Evolutionary conservation across 1,284 basidiomycete genomes (phyloP).

Genomic region (Sanghuangporus sanghuang): DNA sequence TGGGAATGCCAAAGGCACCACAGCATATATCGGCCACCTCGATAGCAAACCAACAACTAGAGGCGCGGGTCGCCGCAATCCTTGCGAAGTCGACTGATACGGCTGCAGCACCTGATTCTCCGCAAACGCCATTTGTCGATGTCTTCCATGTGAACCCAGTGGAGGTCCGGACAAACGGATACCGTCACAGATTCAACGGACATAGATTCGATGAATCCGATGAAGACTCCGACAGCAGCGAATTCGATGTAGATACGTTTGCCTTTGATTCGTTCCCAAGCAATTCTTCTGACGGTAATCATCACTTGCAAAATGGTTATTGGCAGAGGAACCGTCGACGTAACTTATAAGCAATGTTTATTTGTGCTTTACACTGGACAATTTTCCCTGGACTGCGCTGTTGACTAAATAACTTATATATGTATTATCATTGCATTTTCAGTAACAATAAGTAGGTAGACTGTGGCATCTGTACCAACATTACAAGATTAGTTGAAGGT

Average conservation of each 20-base stretch:
- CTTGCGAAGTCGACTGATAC: constrained; percentile 67
- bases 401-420: not conserved
- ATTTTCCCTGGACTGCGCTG: not conserved
- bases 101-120: constrained; percentile 40
- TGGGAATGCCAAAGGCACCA: constrained; percentile 28
- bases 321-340: not conserved
- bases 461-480: too few species aligned
- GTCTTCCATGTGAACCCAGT: constrained; percentile 50
- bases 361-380: not conserved
- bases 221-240: constrained; percentile 38
- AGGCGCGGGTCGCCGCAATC: constrained; percentile 74
- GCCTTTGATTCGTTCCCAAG: constrained; percentile 53
- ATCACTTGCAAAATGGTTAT: constrained; percentile 10
- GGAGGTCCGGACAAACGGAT: constrained; percentile 30
- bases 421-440: too few species aligned
- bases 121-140: constrained; percentile 74
- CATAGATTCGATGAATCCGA: constrained; percentile 35
- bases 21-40: constrained; percentile 14
- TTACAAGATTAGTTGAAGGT: too few species aligned
- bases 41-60: constrained; percentile 53
- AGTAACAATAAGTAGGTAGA: too few species aligned
- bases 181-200: constrained; percentile 25
- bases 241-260: constrained; percentile 65
- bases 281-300: constrained; percentile 34
- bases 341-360: constrained; percentile 1